phyloP scores from a whole-genome alignment of 1,284 basidiomycete genomes.

The Testicularia cyperi region DNA sequence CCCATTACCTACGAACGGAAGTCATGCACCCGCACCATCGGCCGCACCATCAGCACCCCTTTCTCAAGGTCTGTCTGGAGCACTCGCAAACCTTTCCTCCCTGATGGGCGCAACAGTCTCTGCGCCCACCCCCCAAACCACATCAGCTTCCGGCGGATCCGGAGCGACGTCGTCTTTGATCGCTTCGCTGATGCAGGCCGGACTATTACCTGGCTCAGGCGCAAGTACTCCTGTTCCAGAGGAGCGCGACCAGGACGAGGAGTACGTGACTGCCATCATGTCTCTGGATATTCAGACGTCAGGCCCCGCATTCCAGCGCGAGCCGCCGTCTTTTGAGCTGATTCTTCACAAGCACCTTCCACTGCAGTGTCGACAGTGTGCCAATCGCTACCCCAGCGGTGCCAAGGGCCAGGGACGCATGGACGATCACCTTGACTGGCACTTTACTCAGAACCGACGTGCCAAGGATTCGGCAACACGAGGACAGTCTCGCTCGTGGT shows the following conservation, averaged over 20 bases:
- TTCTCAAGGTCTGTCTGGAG: slow-evolving; percentile 25
- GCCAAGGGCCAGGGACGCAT: slow-evolving; percentile 73
- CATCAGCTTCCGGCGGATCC: neutral
- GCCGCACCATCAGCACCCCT: slow-evolving; percentile 53
- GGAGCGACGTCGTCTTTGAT: slow-evolving; percentile 40
- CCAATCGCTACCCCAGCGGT: slow-evolving; percentile 77
- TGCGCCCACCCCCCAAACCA: neutral
- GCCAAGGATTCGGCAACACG: slow-evolving; percentile 79
- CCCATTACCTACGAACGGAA: neutral
- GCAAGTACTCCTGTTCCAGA: slow-evolving; percentile 53
- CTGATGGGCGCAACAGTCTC: slow-evolving; percentile 3
- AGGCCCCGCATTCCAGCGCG: slow-evolving; percentile 74
- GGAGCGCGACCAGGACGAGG: slow-evolving; percentile 61
- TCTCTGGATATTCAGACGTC: slow-evolving; percentile 71
- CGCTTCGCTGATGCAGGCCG: slow-evolving; percentile 51
- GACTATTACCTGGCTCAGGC: slow-evolving; percentile 43
- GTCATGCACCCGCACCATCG: slow-evolving; percentile 6
- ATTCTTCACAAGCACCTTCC: slow-evolving; percentile 65
- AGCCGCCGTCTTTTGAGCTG: slow-evolving; percentile 62
- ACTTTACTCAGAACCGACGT: slow-evolving; percentile 90
- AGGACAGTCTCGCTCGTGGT: slow-evolving; percentile 89
- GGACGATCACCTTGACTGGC: slow-evolving; percentile 92
- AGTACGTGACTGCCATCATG: slow-evolving; percentile 74
- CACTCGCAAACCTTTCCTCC: slow-evolving; percentile 18
- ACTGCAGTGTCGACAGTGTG: slow-evolving; percentile 90